Base-by-base conservation (phyloP, 2,329 filamentous ascomycete genomes). In the Macrophomina phaseolina region DNA sequence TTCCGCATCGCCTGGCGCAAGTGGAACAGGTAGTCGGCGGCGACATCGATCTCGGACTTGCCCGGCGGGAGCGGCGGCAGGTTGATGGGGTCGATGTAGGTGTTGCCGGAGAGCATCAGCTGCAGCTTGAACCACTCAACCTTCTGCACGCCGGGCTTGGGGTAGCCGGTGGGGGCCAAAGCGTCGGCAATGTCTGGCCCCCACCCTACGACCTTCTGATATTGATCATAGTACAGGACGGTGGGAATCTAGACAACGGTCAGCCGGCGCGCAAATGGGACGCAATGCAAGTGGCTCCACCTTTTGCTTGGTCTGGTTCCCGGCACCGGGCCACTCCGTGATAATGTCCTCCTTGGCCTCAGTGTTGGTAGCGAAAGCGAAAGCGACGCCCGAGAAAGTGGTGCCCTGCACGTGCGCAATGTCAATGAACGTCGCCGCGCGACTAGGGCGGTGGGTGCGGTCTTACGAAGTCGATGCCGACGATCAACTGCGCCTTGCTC, bases 111-210 rank as follows among this genome's bases (percentile, higher is more conserved):
- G 69, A 97, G 87, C 95, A 98, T 98, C 67, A 99, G 89, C 83
- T 99, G 95, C 72, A 99, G 87, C 85, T 98, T 98, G 87, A 99
- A 98, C 95, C 95, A 99, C 83, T 98, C 95, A 30, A 98, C 94
- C 83, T 98, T 98, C 81, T 98, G 95, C 72, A 99, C 94, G 70
- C 94, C 94, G 40, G 92, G 92, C 84, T 98, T 98, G 72, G 95
- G 95, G 80, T 98, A 98, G 70, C 95, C 95, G 48, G 95, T 98
- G 36, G 95, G 95, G 64, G 95, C 94, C 71, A 98, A 87, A 70
- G 95, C 95, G 81, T 98, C 94, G 68, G 95, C 93, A 74, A 98
- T 98, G 84, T 99, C 95, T 67, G 94, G 94, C 69, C 95, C 95
- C 95, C 95, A 99, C 73, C 95, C 95, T n/a, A 98, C 95, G 58